Evolutionary conservation across 345 rosid genomes (phyloP).

Genomic region (Brassica rapa): DNA sequence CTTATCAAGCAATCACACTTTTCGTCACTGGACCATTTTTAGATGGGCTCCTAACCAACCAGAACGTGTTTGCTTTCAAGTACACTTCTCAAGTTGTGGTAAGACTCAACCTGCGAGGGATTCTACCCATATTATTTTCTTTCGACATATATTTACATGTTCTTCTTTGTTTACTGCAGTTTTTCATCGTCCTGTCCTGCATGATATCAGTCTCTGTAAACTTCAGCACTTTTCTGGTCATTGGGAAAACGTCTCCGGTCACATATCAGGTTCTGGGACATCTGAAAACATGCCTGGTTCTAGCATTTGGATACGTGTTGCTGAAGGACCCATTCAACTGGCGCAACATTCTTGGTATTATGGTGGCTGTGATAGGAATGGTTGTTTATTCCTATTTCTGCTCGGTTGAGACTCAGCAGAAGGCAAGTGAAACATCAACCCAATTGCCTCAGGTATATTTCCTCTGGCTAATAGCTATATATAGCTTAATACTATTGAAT

Average conservation of each 20-base stretch:
- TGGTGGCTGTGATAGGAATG: constrained; percentile 91
- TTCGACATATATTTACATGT: constrained; percentile 8
- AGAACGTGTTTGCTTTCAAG: constrained; percentile 92
- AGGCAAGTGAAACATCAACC: constrained; percentile 60
- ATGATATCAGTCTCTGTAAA: constrained; percentile 98
- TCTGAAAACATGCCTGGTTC: constrained; percentile 94
- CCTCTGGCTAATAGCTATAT: not conserved
- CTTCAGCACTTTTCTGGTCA: constrained; percentile 98
- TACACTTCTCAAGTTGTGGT: constrained; percentile 98
- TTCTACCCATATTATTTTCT: not conserved
- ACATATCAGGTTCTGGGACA: constrained; percentile 99
- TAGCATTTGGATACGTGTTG: constrained; percentile 94
- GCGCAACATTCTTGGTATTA: constrained; percentile 93
- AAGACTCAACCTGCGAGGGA: constrained; percentile 36
- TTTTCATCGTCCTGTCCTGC: constrained; percentile 98
- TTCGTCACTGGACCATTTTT: constrained; percentile 90
- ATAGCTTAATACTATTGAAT: not conserved
- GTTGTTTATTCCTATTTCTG: constrained; percentile 84
- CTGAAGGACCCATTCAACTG: constrained; percentile 93
- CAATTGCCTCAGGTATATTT: constrained; percentile 73
- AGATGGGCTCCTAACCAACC: constrained; percentile 90
- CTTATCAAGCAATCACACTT: constrained; percentile 93
- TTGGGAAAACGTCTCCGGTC: constrained; percentile 99
- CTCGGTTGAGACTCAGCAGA: constrained; percentile 77
- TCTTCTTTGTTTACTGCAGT: constrained; percentile 60